Evolutionary conservation across 192 early-diverging fungal species (phyloP).

Genomic region (Coemansia javaensis): DNA sequence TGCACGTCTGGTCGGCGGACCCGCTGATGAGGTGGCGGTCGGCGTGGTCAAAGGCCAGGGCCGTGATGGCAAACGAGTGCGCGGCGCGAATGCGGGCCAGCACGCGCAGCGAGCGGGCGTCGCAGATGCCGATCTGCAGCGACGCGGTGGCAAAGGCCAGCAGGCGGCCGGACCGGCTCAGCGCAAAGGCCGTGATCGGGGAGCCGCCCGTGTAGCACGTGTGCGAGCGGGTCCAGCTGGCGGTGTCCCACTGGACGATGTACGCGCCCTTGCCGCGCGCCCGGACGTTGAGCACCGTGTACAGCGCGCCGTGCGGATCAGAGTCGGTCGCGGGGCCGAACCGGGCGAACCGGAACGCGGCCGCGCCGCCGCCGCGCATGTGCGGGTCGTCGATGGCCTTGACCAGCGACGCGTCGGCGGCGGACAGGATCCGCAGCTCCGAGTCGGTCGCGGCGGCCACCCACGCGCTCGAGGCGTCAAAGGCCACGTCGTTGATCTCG

Average conservation of each 20-base stretch:
- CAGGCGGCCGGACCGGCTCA: constrained; percentile 64
- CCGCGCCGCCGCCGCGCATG: constrained; percentile 16
- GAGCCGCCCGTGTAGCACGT: constrained; percentile 24
- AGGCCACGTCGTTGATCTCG: constrained; percentile 46
- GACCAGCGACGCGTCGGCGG: constrained; percentile 17
- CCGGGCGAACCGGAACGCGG: constrained; percentile 34
- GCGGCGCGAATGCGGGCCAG: constrained; percentile 60
- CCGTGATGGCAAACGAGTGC: constrained; percentile 77
- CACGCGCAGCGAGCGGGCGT: constrained; percentile 56
- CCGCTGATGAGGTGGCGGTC: constrained; percentile 67
- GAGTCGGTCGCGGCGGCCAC: constrained; percentile 30
- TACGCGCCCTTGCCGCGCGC: constrained; percentile 41
- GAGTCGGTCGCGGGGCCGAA: constrained; percentile 12
- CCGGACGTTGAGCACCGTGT: constrained; percentile 46
- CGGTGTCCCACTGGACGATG: constrained; percentile 32
- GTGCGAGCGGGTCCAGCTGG: constrained; percentile 17
- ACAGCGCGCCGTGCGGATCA: constrained; percentile 13
- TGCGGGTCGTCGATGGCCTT: constrained; percentile 38
- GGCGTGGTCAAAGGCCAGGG: constrained; percentile 66
- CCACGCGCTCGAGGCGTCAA: constrained; percentile 25
- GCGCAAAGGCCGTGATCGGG: constrained; percentile 33
- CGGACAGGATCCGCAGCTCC: constrained; percentile 24
- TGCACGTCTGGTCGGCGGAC: constrained; percentile 74
- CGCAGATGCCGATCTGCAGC: constrained; percentile 62
- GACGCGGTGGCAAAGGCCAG: constrained; percentile 72